These are phyloP conservation scores for Oemleria cerasiformis DNA, from an alignment of 306 rosid genomes.

Conservation along the genomic window DNA sequence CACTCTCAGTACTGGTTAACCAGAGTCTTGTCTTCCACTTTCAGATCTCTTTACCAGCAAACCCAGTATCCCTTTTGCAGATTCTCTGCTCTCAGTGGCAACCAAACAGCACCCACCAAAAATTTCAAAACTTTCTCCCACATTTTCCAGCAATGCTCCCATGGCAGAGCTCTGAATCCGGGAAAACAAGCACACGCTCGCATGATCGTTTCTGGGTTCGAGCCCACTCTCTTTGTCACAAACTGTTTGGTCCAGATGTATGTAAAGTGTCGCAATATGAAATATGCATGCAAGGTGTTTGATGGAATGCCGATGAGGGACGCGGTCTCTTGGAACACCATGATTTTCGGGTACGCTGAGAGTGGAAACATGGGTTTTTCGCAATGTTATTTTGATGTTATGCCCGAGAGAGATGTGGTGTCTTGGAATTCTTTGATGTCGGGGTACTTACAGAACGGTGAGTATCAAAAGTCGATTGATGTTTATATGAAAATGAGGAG, in stretches of 20 bases:
- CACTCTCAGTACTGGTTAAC: constrained; percentile 25
- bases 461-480: constrained; percentile 26
- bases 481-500: constrained; percentile 41
- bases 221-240: constrained; percentile 59
- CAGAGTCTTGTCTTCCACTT: constrained; percentile 15
- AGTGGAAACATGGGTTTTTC: constrained; percentile 42
- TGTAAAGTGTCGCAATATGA: constrained; percentile 44
- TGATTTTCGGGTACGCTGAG: constrained; percentile 64
- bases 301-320: not conserved
- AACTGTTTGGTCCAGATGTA: constrained; percentile 66
- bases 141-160: constrained; percentile 3
- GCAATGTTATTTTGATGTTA: constrained; percentile 26
- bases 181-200: constrained; percentile 73
- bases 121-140: constrained; percentile 21
- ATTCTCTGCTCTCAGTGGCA: not conserved
- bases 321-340: constrained; percentile 70
- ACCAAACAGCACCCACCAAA: constrained; percentile 31
- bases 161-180: constrained; percentile 12
- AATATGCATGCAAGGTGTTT: constrained; percentile 24
- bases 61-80: not conserved
- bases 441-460: constrained; percentile 32
- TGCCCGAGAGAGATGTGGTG: constrained; percentile 57
- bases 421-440: constrained; percentile 28
- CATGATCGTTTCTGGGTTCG: constrained; percentile 59
- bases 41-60: constrained; percentile 23